Percentiles rank a stretch among this genome's conserved stretches.
phyloP scores from a whole-genome alignment of 495 filamentous ascomycete genomes.

The Aspergillus olivimuriae region DNA sequence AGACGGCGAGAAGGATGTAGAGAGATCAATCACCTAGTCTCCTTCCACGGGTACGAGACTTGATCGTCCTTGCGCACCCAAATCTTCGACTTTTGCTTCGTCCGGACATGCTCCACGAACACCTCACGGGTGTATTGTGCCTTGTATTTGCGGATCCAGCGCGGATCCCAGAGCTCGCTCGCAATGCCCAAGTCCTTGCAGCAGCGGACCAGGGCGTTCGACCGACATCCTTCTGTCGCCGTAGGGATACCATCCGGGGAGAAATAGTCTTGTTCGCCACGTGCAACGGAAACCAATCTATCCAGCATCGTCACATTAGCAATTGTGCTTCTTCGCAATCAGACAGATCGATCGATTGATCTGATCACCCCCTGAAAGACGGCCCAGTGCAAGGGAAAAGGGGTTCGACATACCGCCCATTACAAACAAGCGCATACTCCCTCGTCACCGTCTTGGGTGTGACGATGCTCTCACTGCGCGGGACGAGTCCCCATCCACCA shows the following conservation, averaged over 20 bases:
- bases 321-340: too few relatives aligned
- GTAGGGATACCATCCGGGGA: constrained; percentile 89
- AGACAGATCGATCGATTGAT: too few relatives aligned
- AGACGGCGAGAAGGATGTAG: too few relatives aligned
- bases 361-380: too few relatives aligned
- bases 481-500: constrained; percentile 91
- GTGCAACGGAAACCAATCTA: constrained; percentile 84
- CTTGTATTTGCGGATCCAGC: constrained; percentile 73
- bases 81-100: constrained; percentile 83
- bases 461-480: constrained; percentile 84
- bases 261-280: constrained; percentile 95
- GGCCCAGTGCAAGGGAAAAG: constrained; percentile 1
- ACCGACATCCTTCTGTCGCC: constrained; percentile 93
- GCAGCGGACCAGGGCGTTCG: constrained; percentile 91
- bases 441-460: constrained; percentile 82
- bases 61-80: constrained; percentile 81
- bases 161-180: constrained; percentile 92
- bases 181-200: constrained; percentile 97
- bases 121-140: constrained; percentile 65
- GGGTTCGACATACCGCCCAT: constrained; percentile 67
- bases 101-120: constrained; percentile 74
- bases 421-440: constrained; percentile 87
- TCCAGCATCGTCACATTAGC: too few relatives aligned
- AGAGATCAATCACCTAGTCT: constrained; percentile 34
- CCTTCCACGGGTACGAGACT: constrained; percentile 74